Evolutionary conservation across 2,329 filamentous ascomycete species (phyloP), one percentile per base, ranked within the genome.

Genomic region (Aureobasidium sp.): DNA sequence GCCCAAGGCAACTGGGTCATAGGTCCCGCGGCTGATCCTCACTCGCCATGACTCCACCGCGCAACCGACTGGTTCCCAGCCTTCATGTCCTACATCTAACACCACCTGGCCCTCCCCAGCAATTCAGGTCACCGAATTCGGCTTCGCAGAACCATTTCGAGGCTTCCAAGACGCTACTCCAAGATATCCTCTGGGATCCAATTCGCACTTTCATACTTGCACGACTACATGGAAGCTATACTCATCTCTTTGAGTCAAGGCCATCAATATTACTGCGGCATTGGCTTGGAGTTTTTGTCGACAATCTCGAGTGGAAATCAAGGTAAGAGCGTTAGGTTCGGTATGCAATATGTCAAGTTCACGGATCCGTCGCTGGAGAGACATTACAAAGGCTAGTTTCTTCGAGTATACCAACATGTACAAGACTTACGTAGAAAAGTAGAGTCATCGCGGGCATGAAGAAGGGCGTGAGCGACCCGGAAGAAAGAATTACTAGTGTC

Each of bases 1-100:
- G 69, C 77, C 0, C 73, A 75, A 62, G 76, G 76, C 6, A 49
- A 22, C 12, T 81, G 80, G 64, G 76, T 76, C 1, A 67, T 78
- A 47, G 73, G 73, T 1, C 79, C 78, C 2, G 68, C 76, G 0
- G 76, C 72, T 8, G 72, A 74, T 59, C 64, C 67, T 0, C 69
- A 70, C 12, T 66, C 70, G 5, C 66, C 67, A 3, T 76, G 73
- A 72, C 65, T 75, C n/a, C 69, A 72, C 60, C 69, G 69, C 56
- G 70, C 70, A 0, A 73, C 72, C 1, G 68, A 69, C 35, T 74
- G 73, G 62, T 67, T 75, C 14, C 71, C 72, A 0, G 60, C 65
- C 15, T 74, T 74, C 50, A 64, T 75, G 61, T 69, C 67, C 50
- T 71, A 71, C 49, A 72, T 74, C 63, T n/a, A 68, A 72, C 31